Base-by-base conservation (phyloP, 2,329 filamentous ascomycete species). In the Pseudogymnoascus sp. region DNA sequence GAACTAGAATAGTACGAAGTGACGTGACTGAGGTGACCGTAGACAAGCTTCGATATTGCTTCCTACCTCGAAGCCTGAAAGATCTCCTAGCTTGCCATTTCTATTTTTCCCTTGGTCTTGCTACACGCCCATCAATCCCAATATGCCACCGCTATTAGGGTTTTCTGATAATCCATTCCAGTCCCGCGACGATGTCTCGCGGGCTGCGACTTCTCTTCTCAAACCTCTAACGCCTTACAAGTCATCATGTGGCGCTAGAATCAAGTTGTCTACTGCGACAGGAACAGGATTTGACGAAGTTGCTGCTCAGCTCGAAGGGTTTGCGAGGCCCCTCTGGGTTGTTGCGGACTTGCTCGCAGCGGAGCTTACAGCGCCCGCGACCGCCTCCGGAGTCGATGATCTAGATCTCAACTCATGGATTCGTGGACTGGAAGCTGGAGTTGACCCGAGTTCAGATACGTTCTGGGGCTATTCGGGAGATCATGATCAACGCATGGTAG, bases 401-500 rank as follows among this genome's bases (percentile, higher is more conserved):
- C 28, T 55, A 28, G 61, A 62, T 60, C 36, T 65, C 6, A 11
- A 64, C 6, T 49, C 60, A 23, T 67, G 62, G 65, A 58, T 67
- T 12, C 28, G 61, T 22, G 66, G 66, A 3, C 19, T 67, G 36
- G 42, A 8, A 12, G 61, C 36, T 35, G 74, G 74, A 5, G 73
- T 72, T 2, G 67, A 76, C 58, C 73, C 74, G 4, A 23, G 4
- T 14, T 60, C 62, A 14, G 61, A 35, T 23, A 74, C 76, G 23
- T 83, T 80, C 64, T 83, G 80, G 80, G 80, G 79, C 0, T 68
- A 72, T 1, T 74, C 82, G 1, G 70, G 72, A 0, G 68, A 79
- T 4, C 73, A 73, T 19, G 80, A 83, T 58, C 81, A 83, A 66
- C 69, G 79, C 1, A 83, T 83, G 80, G 81, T 83, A 0, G 81